These are phyloP conservation scores for Geotrichum restrictum DNA, from an alignment of 1,139 yeast genomes.

Conservation along the genomic window DNA sequence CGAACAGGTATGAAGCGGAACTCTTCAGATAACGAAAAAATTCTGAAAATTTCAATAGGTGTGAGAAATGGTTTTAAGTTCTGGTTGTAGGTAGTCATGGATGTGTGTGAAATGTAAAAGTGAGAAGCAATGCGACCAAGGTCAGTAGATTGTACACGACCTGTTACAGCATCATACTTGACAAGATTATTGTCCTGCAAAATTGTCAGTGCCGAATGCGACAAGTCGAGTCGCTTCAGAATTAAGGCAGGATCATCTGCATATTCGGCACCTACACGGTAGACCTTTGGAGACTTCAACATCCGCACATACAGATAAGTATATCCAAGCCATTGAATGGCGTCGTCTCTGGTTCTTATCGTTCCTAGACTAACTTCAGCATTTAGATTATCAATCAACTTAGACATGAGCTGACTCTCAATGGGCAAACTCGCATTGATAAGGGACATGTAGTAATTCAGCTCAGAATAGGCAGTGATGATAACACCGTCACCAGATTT, in stretches of 20 bases:
- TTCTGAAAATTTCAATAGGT: constrained; percentile 68
- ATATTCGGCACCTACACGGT: constrained; percentile 70
- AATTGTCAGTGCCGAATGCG: constrained; percentile 67
- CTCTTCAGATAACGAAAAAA: constrained; percentile 80
- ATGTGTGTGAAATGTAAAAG: constrained; percentile 72
- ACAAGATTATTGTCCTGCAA: constrained; percentile 56
- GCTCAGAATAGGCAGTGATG: constrained; percentile 79
- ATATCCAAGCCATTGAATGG: constrained; percentile 71
- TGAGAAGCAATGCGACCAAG: constrained; percentile 83
- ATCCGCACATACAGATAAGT: constrained; percentile 80
- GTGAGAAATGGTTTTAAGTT: constrained; percentile 61
- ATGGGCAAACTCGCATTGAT: constrained; percentile 88
- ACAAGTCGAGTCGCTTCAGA: constrained; percentile 60
- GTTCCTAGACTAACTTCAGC: constrained; percentile 84
- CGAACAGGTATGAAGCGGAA: constrained; percentile 80
- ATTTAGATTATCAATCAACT: constrained; percentile 68
- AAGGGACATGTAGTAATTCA: constrained; percentile 83
- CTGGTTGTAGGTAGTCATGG: constrained; percentile 59
- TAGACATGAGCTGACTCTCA: constrained; percentile 77
- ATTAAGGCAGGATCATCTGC: constrained; percentile 48
- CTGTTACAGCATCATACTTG: constrained; percentile 52
- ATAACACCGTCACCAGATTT: constrained; percentile 91
- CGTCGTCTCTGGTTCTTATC: constrained; percentile 58
- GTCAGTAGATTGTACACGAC: constrained; percentile 58
- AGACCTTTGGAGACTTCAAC: constrained; percentile 66